Conservation (phyloP, 495 filamentous ascomycete genomes). For the Lepidopterella palustris region DNA sequence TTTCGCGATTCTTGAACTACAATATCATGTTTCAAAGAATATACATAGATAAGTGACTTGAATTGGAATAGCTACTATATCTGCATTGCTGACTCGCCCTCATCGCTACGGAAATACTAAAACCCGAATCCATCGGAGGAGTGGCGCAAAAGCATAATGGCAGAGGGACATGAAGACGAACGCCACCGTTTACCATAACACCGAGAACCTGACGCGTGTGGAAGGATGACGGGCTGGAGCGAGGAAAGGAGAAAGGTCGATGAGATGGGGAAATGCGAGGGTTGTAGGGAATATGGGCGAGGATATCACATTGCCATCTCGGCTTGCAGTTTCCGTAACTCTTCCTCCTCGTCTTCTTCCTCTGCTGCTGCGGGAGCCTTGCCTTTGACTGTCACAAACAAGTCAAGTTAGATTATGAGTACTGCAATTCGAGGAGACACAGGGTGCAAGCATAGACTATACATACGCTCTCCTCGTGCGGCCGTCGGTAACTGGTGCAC, state of each 20-base stretch:
- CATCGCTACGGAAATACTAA: background rate
- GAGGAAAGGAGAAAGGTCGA: background rate
- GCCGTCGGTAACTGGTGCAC: constrained; percentile 66
- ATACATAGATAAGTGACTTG: background rate
- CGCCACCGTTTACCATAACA: constrained; percentile 1
- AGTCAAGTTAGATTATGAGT: too few species aligned
- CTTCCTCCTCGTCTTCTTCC: constrained; percentile 93
- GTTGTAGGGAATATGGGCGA: background rate
- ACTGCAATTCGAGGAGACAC: too few species aligned
- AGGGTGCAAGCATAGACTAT: constrained; percentile 6
- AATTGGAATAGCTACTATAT: background rate
- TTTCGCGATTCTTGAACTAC: too few species aligned
- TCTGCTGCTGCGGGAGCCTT: constrained; percentile 49
- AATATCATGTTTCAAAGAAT: too few species aligned
- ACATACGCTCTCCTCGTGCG: constrained; percentile 69
- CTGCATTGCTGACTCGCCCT: background rate
- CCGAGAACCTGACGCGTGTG: background rate
- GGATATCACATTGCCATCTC: constrained; percentile 87
- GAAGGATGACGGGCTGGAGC: background rate
- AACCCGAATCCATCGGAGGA: background rate
- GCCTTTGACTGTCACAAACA: constrained; percentile 41
- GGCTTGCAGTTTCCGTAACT: constrained; percentile 86
- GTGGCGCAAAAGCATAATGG: background rate
- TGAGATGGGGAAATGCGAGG: background rate
- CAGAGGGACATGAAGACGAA: background rate